Percentiles rank a stretch among this genome's conserved stretches.
phyloP scores from a whole-genome alignment of 257 asterid genomes.

The Buddleja alternifolia region DNA sequence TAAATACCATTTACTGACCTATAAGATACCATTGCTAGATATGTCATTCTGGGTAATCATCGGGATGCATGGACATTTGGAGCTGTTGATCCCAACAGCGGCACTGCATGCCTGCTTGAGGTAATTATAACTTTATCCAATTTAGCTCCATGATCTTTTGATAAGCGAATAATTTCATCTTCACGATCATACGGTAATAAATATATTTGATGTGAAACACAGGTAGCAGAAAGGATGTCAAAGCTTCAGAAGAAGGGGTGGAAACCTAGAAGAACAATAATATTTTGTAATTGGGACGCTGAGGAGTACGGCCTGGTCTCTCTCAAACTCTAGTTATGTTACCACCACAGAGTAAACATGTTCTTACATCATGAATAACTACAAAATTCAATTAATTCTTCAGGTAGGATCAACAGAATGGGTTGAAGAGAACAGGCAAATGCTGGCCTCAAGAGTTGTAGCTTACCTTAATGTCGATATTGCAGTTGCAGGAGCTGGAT shows the following conservation, averaged over 20 bases:
- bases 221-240: conserved; percentile 71
- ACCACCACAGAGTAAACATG: conserved; percentile 11
- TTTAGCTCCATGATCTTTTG: not conserved
- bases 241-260: conserved; percentile 60
- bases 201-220: conserved; percentile 29
- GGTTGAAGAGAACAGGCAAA: conserved; percentile 91
- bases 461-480: conserved; percentile 83
- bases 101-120: conserved; percentile 88
- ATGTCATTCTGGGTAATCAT: conserved; percentile 85
- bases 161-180: not conserved
- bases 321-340: conserved; percentile 28
- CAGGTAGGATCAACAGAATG: conserved; percentile 91
- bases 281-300: conserved; percentile 90
- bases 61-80: conserved; percentile 98
- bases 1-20: conserved; percentile 17
- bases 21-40: conserved; percentile 42
- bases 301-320: conserved; percentile 93
- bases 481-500: conserved; percentile 73
- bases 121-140: conserved; percentile 33
- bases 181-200: not conserved
- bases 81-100: conserved; percentile 90
- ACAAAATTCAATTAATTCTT: conserved; percentile 2
- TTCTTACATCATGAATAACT: not conserved
- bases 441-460: conserved; percentile 64
- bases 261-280: conserved; percentile 83